Evolutionary conservation across 345 rosid species (phyloP), one percentile per base, ranked within the genome.

Genomic region (Alliaria petiolata): DNA sequence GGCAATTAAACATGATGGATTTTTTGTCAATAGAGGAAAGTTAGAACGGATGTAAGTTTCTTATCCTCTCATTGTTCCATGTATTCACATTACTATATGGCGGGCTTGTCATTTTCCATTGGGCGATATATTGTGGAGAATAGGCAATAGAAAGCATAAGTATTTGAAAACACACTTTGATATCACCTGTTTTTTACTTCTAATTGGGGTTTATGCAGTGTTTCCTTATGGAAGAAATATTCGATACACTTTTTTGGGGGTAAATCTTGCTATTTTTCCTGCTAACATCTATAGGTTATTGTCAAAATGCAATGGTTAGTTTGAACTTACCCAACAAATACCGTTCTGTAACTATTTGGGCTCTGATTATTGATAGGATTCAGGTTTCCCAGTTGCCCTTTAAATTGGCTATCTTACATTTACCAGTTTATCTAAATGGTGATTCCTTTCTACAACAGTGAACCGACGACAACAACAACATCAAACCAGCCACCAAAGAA

Each of bases 11-110:
- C 93, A 93, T 62, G 89, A 84, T 72, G 97, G 98, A 52, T 93
- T 89, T 82, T 91, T 89, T 86, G 85, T 93, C 75, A 93, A 87
- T 56, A 89, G 92, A 77, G 98, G 98, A 78, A 87, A 76, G 65
- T 76, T 93, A 79, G 98, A 93, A 76, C 83, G 87, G 74, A 65
- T 83, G 98, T 93, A 82, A 86, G 97, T 77, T 74, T 69, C 65
- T 28, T 66, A 40, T 52, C 43, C 39, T 53, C 67, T 47, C 59
- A 50, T 51, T 59, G 15, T n/a, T 57, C 13, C 38, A 55, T 67
- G 35, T 34, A 42, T 45, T 34, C 33, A 14, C 70, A 63, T 72
- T 6, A 35, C 67, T 16, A 4, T 10, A 36, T 46, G 28, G 19
- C 12, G 26, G 50, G 8, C 22, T 34, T 19, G 44, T 57, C 54